Conservation (phyloP, 306 rosid genomes). For the Gillenia trifoliata region DNA sequence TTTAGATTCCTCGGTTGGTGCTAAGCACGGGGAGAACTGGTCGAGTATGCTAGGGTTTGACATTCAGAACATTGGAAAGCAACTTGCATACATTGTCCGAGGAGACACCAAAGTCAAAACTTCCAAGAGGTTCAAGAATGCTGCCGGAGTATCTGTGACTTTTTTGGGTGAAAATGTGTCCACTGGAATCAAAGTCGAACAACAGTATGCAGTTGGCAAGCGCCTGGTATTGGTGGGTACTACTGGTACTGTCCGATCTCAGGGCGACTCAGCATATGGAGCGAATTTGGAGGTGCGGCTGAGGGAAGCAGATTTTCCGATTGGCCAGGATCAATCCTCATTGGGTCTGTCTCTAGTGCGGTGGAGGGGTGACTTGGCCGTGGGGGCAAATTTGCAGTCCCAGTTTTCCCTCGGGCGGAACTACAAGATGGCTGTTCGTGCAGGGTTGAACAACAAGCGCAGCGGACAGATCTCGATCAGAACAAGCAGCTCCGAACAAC, state of each 20-base stretch:
- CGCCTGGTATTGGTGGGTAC: slow-evolving; percentile 78
- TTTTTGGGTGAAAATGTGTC: slow-evolving; percentile 85
- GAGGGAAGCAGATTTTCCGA: slow-evolving; percentile 93
- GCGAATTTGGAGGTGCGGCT: slow-evolving; percentile 88
- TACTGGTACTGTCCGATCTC: slow-evolving; percentile 78
- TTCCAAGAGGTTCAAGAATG: slow-evolving; percentile 70
- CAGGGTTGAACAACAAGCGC: slow-evolving; percentile 91
- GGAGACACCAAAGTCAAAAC: slow-evolving; percentile 84
- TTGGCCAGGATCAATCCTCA: slow-evolving; percentile 94
- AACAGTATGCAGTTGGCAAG: slow-evolving; percentile 83
- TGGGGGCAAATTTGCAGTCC: slow-evolving; percentile 82
- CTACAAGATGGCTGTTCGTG: slow-evolving; percentile 87
- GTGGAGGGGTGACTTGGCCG: slow-evolving; percentile 89
- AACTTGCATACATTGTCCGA: slow-evolving; percentile 50
- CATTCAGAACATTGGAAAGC: slow-evolving; percentile 67
- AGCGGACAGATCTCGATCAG: slow-evolving; percentile 83
- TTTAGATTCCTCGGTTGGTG: slow-evolving; percentile 89
- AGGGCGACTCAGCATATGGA: slow-evolving; percentile 79
- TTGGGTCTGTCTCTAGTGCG: slow-evolving; percentile 84
- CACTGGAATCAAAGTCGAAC: slow-evolving; percentile 89
- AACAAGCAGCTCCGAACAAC: slow-evolving; percentile 96
- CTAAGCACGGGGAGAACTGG: slow-evolving; percentile 81
- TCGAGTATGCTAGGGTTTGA: slow-evolving; percentile 96
- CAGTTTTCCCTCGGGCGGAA: slow-evolving; percentile 80
- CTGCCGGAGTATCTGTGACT: slow-evolving; percentile 81